These are phyloP conservation scores for Leccinum longicurvipes DNA, from an alignment of 768 basidiomycete genomes.

Conservation along the genomic window DNA sequence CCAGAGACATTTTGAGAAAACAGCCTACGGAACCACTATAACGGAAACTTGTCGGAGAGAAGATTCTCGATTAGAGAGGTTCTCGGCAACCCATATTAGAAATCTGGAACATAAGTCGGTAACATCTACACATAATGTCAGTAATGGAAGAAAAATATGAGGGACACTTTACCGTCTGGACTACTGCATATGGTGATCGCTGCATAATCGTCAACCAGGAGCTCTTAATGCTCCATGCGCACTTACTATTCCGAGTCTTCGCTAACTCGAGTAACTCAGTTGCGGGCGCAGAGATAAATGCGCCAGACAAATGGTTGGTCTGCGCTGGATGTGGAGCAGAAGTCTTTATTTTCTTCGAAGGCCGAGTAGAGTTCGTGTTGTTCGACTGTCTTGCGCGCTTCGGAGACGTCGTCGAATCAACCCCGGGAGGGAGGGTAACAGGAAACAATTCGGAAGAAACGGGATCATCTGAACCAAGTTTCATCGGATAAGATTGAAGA, in stretches of 20 bases:
- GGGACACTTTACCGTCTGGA: constrained; percentile 15
- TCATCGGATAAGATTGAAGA: constrained; percentile 1
- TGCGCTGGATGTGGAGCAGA: neutral
- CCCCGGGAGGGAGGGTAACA: constrained; percentile 1
- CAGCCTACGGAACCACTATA: constrained; percentile 20
- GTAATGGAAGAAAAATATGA: neutral
- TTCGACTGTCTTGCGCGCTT: constrained; percentile 13
- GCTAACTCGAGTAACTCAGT: constrained; percentile 17
- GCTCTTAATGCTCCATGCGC: neutral
- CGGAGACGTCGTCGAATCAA: constrained; percentile 1
- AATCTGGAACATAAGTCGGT: constrained; percentile 17
- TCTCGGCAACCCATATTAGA: constrained; percentile 15
- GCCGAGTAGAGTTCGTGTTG: neutral
- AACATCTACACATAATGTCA: constrained; percentile 15
- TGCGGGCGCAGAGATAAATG: constrained; percentile 5
- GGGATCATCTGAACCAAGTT: constrained; percentile 15
- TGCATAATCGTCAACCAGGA: constrained; percentile 5
- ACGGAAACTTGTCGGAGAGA: constrained; percentile 11
- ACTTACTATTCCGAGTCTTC: constrained; percentile 23
- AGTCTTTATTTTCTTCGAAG: constrained; percentile 12
- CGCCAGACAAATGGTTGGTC: neutral
- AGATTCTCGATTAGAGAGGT: neutral
- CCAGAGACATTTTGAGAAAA: neutral
- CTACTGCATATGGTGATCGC: constrained; percentile 20
- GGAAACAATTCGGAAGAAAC: constrained; percentile 15